These are phyloP conservation scores for Lizonia empirigonia DNA, from an alignment of 2,329 filamentous ascomycete species.

Conservation along the genomic window DNA sequence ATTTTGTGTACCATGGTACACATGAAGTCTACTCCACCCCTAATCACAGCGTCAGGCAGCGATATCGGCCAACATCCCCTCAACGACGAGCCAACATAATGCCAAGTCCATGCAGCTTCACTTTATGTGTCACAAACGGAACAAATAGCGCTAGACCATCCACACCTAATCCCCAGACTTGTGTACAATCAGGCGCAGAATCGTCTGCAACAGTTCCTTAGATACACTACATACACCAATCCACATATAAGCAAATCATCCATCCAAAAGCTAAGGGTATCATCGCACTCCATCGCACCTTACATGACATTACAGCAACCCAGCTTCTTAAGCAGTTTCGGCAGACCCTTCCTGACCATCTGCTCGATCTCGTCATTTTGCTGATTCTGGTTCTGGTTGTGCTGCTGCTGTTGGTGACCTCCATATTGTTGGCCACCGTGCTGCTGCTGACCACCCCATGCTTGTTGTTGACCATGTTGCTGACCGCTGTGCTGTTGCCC, in stretches of 20 bases:
- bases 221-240: background rate
- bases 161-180: background rate
- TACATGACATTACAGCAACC: slow-evolving; percentile 78
- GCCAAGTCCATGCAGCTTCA: background rate
- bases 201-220: background rate
- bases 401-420: slow-evolving; percentile 43
- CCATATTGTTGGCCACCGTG: slow-evolving; percentile 46
- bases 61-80: background rate
- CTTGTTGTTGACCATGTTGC: slow-evolving; percentile 50
- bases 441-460: slow-evolving; percentile 49
- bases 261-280: slow-evolving; percentile 18
- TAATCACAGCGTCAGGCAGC: background rate
- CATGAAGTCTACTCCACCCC: background rate
- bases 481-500: slow-evolving; percentile 45
- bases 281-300: slow-evolving; percentile 6
- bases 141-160: background rate
- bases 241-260: background rate
- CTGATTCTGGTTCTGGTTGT: slow-evolving; percentile 51
- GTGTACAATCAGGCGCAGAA: background rate
- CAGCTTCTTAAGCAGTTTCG: slow-evolving; percentile 66
- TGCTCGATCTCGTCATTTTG: slow-evolving; percentile 64
- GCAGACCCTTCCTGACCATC: slow-evolving; percentile 65
- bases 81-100: background rate
- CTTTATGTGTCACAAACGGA: background rate
- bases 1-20: background rate